A percentile compares a stretch with the other conserved stretches of the same genome.
Conservation (phyloP, 148 eudicot species). For the Silene latifolia region DNA sequence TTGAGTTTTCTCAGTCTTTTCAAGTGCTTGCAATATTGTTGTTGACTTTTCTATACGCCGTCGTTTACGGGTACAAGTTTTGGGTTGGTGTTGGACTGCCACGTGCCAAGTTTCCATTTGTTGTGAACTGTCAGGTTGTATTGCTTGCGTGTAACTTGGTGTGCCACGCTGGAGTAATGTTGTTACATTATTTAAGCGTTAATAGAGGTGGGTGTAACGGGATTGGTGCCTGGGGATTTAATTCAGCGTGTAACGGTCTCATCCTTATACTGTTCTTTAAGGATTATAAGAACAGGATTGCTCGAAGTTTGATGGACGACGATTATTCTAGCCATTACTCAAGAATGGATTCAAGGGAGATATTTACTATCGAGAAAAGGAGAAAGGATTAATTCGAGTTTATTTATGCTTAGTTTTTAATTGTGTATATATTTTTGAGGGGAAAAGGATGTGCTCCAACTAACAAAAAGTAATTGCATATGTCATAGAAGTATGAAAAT, state of each 20-base stretch:
- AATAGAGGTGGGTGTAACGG: conserved; percentile 56
- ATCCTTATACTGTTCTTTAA: conserved; percentile 31
- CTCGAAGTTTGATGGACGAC: conserved; percentile 10
- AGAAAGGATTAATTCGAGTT: background rate
- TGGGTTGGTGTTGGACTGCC: conserved; percentile 34
- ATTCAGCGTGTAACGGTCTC: conserved; percentile 29
- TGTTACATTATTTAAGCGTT: conserved; percentile 27
- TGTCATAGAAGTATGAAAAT: no score
- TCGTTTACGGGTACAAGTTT: conserved; percentile 41
- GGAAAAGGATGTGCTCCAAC: no score
- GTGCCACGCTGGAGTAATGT: conserved; percentile 42
- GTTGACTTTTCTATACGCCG: conserved; percentile 25
- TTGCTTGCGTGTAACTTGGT: conserved; percentile 35
- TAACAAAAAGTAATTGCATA: no score
- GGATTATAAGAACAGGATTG: conserved; percentile 25
- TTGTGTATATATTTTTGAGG: no score
- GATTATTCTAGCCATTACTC: conserved; percentile 17
- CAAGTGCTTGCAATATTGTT: conserved; percentile 43
- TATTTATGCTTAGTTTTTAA: background rate
- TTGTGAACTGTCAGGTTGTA: conserved; percentile 37
- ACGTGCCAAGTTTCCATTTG: conserved; percentile 31
- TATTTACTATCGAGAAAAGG: background rate
- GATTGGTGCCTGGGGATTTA: conserved; percentile 47
- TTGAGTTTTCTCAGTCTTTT: conserved; percentile 55
- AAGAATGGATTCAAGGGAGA: background rate